Base-by-base conservation (phyloP, 1,139 yeast species). In the Saccharomyces hybrid region DNA sequence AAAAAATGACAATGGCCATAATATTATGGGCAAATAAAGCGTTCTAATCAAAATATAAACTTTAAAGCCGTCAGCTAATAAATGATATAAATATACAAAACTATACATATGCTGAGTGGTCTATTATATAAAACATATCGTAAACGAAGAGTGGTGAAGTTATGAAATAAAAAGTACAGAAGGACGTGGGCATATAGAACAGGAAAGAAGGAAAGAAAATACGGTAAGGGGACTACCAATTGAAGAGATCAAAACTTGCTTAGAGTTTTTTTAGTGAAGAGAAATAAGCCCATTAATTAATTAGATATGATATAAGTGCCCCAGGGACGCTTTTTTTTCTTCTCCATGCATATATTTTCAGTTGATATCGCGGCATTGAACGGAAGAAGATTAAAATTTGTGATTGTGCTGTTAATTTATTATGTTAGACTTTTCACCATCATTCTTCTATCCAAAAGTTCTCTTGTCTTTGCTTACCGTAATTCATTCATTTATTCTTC, bases 51-150 rank as follows among this genome's bases (percentile, higher is more conserved):
- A 38, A 5, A 38, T 38, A 38, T 8, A 38, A 38, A 19, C 8
- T 9, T 38, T 38, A 38, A 38, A 38, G 42, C 23, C 42, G 19
- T 38, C 42, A 38, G 42, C 42, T 16, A 38, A 38, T 38, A 38
- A 38, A 38, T 38, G 42, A 38, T 38, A 38, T 38, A 38, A 38
- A 38, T 38, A 38, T 38, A 38, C 42, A 38, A 38, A 38, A 38
- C 42, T 38, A 38, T 38, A 38, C 42, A 38, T 38, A 38, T 38
- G 42, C 42, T 38, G 42, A 38, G 42, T 38, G 42, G 23, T 38
- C 42, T 38, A 38, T 38, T 38, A 38, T 38, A 38, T 38, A 38
- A 38, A 38, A 38, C 42, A 38, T 16, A 38, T 38, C 42, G 42
- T 38, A 38, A 38, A 38, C 42, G 42, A 38, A 38, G 23, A 38